A percentile compares a stretch with the other conserved stretches of the same genome.
These are phyloP conservation scores for Capsicum chinense DNA, from an alignment of 257 asterid species.

Conservation along the genomic window DNA sequence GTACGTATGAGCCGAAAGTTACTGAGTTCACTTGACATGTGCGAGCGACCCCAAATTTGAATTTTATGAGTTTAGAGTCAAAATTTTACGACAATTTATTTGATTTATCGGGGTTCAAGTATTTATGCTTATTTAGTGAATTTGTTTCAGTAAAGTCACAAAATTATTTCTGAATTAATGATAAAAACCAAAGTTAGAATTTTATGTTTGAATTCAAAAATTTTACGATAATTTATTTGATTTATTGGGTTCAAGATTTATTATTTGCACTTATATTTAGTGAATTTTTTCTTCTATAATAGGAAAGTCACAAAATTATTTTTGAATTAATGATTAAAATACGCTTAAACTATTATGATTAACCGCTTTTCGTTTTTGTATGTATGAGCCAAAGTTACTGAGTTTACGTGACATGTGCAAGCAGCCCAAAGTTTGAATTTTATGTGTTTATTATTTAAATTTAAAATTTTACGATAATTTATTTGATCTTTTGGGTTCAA, in stretches of 20 bases:
- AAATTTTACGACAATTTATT: background rate
- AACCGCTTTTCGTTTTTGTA: background rate
- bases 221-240: background rate
- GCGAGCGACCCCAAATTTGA: background rate
- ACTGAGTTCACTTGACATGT: fast-evolving
- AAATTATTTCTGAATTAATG: too few species aligned
- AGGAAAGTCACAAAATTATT: too few species aligned
- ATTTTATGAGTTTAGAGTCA: background rate
- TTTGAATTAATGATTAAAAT: too few species aligned
- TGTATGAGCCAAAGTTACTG: background rate
- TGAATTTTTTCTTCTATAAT: too few species aligned
- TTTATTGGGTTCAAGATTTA: background rate
- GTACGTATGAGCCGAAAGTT: background rate
- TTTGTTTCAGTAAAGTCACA: too few species aligned
- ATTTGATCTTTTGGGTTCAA: background rate
- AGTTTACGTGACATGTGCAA: fast-evolving
- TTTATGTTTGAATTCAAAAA: background rate
- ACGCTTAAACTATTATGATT: too few species aligned
- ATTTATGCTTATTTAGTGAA: background rate
- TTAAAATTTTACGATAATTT: background rate
- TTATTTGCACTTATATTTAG: background rate
- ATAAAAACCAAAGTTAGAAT: background rate
- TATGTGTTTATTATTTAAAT: too few species aligned
- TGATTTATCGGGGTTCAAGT: background rate
- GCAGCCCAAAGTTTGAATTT: background rate